These are phyloP conservation scores for Talaromyces amestolkiae DNA, from an alignment of 2,329 filamentous ascomycete genomes.

Conservation along the genomic window DNA sequence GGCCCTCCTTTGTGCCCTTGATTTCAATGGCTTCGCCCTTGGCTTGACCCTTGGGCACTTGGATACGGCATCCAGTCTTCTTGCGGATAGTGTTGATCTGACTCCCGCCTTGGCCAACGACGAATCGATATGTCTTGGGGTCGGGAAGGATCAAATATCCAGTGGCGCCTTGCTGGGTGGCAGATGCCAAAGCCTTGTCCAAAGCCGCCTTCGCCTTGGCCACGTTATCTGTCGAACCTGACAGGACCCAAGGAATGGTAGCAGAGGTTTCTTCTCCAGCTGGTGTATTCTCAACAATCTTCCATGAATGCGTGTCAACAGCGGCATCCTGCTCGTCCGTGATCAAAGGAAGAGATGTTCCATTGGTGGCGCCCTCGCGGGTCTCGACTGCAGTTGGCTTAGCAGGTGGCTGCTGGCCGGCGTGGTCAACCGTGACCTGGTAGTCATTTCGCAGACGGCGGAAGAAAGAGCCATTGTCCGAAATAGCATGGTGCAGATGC, in stretches of 20 bases:
- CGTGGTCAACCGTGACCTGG: slow-evolving; percentile 88
- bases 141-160: slow-evolving; percentile 90
- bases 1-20: slow-evolving; percentile 71
- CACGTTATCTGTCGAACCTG: slow-evolving; percentile 73
- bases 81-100: slow-evolving; percentile 92
- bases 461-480: slow-evolving; percentile 89
- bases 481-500: slow-evolving; percentile 74
- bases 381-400: slow-evolving; percentile 58
- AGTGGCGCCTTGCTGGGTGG: slow-evolving; percentile 54
- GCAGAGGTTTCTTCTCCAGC: slow-evolving; percentile 29
- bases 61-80: slow-evolving; percentile 89
- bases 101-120: slow-evolving; percentile 83
- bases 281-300: slow-evolving; percentile 60
- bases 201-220: slow-evolving; percentile 77
- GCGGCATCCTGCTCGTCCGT: slow-evolving; percentile 73
- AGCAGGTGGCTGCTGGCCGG: slow-evolving; percentile 70
- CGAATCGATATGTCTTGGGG: slow-evolving; percentile 80
- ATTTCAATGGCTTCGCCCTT: slow-evolving; percentile 85
- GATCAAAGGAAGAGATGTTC: slow-evolving; percentile 74
- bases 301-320: slow-evolving; percentile 76
- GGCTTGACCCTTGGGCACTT: slow-evolving; percentile 79
- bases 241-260: slow-evolving; percentile 78
- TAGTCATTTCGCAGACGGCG: slow-evolving; percentile 80
- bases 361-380: slow-evolving; percentile 57
- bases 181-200: slow-evolving; percentile 66